Evolutionary conservation across 1,284 basidiomycete species (phyloP), one percentile per base, ranked within the genome.

Genomic region (Cutaneotrichosporon mucoides): DNA sequence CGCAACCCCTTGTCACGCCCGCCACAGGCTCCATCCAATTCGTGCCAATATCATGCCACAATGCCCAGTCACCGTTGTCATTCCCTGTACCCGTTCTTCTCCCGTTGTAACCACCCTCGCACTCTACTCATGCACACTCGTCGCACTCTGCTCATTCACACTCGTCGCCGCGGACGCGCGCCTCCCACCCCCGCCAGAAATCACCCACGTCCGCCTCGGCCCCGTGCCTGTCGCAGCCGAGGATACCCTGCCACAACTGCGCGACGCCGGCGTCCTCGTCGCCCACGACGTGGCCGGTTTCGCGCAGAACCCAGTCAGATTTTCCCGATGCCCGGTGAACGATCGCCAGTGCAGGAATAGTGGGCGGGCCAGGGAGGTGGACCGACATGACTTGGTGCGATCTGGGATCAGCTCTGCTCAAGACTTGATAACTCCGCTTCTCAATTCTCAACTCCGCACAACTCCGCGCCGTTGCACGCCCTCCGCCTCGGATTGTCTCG

Each of bases 231-330:
- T 70, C 63, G 37, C 69, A 72, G 7, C 69, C 67, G 15, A 73
- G 57, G 6, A 73, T 36, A 3, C 71, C 71, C 56, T 70, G 68
- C 72, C 73, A 75, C 6, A 72, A 40, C 15, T 56, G 51, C 1
- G 46, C 47, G 3, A 73, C 60, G 1, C 72, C 73, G 5, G 40
- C 47, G 46, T 71, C 66, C 48, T 73, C 71, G 34, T 67, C 55
- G 1, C 73, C 73, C 1, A 75, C 63, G 2, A 65, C 55, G 43
- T 73, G 72, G 0, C 73, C 72, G 4, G 70, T 73, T 44, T 75
- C 72, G 3, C 54, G 42, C 2, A 75, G 59, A 3, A 75, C 68
- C 44, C 53, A 67, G 12, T 71, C 66, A 3, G 69, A 61, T 13
- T 51, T 15, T 1, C 68, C 72, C 11, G 57, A 60, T 4, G 51